A percentile compares a stretch with the other conserved stretches of the same genome.
Conservation (phyloP, 2,329 filamentous ascomycete species). For the Paraphoma chrysanthemicola region DNA sequence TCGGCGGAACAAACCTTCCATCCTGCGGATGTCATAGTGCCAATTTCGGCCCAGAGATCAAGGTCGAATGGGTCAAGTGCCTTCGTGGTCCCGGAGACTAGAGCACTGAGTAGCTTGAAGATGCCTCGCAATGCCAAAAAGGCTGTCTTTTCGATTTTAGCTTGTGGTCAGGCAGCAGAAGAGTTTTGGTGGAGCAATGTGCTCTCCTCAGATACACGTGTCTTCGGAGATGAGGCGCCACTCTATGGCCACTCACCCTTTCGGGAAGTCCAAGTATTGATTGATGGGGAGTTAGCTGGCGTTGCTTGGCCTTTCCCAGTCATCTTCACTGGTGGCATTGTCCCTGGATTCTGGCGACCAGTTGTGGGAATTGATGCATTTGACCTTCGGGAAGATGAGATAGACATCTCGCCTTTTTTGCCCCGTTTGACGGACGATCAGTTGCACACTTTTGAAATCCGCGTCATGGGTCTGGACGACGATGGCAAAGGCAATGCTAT, state of each 20-base stretch:
- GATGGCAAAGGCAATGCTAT: conserved; percentile 55
- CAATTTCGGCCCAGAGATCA: conserved; percentile 64
- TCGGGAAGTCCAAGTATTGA: conserved; percentile 77
- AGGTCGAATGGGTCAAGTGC: conserved; percentile 64
- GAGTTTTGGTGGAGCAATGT: conserved; percentile 90
- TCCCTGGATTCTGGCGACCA: conserved; percentile 78
- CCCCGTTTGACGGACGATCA: conserved; percentile 71
- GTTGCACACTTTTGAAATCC: conserved; percentile 71
- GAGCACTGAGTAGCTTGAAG: conserved; percentile 64
- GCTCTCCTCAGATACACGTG: conserved; percentile 64
- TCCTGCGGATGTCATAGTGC: conserved; percentile 70
- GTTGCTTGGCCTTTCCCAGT: conserved; percentile 83
- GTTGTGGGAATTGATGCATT: conserved; percentile 81
- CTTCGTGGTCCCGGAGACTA: conserved; percentile 70
- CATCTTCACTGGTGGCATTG: conserved; percentile 82
- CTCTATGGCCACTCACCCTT: conserved; percentile 75
- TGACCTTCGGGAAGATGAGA: conserved; percentile 79
- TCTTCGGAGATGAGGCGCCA: conserved; percentile 65
- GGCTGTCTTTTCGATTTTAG: conserved; percentile 77
- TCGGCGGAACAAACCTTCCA: conserved; percentile 53
- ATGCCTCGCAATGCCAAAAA: conserved; percentile 72
- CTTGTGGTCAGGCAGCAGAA: conserved; percentile 76
- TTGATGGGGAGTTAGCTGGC: conserved; percentile 76
- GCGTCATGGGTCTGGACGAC: conserved; percentile 70
- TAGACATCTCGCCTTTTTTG: conserved; percentile 81